Evolutionary conservation across 441 rosid genomes (phyloP), one percentile per base, ranked within the genome.

Genomic region (Kokia cookei): DNA sequence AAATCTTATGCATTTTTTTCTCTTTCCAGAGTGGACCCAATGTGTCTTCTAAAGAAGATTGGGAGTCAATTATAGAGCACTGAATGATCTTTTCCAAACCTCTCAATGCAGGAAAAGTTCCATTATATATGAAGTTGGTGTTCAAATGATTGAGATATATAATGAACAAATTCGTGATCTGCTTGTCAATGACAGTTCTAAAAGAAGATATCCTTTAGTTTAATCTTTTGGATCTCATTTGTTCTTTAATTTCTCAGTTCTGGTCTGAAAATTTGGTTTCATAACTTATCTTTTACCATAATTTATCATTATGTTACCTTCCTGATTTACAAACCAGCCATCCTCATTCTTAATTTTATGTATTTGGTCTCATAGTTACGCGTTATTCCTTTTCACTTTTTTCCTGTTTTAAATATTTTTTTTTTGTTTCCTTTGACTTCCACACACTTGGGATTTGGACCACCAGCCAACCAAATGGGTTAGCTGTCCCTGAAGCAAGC

Each of bases 401-500:
- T 60, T 9, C 17, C 37, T 10, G 47, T 60, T 54, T 2, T 60
- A 32, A 32, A 32, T 9, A 51, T 58, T 12, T 50, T 69, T 43
- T 45, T 14, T 62, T 59, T 72, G 80, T 65, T 74, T 93, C 76
- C 93, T 84, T 89, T 90, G 85, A 89, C 85, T 80, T 88, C 82
- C 96, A 83, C 89, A 96, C 99, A 76, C 93, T 96, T 70, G 98
- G 96, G 90, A 92, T 96, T 77, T 85, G 94, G 90, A 86, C 82
- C 65, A 83, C 87, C n/a, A 66, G 93, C 68, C 94, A 86, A 81
- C 84, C 91, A 67, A 91, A 90, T 83, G 98, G 98, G 81, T 78
- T 96, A 74, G 97, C 93, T 37, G 99, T 96, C 51, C 99, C 99
- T 76, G 97, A 92, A 76, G 98, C 99, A 58, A 91, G 85, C 82